A percentile compares a stretch with the other conserved stretches of the same genome.
Conservation (phyloP, 257 asterid genomes). For the Solanum chiquidenum region DNA sequence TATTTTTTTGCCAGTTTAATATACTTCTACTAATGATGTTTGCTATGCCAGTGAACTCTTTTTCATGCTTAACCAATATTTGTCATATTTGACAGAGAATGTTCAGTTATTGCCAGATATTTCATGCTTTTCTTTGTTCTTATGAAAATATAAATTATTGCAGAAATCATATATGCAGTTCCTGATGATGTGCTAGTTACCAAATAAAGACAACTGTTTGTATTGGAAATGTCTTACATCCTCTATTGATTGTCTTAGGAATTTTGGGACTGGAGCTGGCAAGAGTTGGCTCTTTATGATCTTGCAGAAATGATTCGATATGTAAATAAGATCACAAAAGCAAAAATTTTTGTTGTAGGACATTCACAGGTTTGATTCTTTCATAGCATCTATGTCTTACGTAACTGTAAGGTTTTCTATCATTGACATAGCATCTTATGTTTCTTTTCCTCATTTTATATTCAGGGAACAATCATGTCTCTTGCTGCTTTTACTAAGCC, state of each 20-base stretch:
- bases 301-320: constrained; percentile 75
- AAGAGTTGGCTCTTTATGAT: constrained; percentile 83
- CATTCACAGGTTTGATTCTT: constrained; percentile 78
- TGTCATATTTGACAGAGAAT: background rate
- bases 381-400: background rate
- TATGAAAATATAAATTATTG: background rate
- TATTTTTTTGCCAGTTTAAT: background rate
- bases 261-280: constrained; percentile 99
- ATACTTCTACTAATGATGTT: background rate
- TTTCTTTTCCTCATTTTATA: background rate
- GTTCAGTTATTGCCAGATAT: background rate
- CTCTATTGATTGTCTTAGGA: constrained; percentile 32
- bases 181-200: background rate
- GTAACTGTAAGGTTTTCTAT: background rate
- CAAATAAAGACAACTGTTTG: background rate
- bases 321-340: constrained; percentile 40
- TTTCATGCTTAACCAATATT: background rate
- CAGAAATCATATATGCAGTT: background rate
- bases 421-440: background rate
- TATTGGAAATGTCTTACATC: background rate
- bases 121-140: background rate
- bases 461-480: constrained; percentile 93
- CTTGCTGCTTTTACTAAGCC: constrained; percentile 93
- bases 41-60: background rate
- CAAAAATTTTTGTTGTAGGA: constrained; percentile 74